Evolutionary conservation across 768 basidiomycete genomes (phyloP), one percentile per base, ranked within the genome.

Genomic region (Auriscalpium vulgare): DNA sequence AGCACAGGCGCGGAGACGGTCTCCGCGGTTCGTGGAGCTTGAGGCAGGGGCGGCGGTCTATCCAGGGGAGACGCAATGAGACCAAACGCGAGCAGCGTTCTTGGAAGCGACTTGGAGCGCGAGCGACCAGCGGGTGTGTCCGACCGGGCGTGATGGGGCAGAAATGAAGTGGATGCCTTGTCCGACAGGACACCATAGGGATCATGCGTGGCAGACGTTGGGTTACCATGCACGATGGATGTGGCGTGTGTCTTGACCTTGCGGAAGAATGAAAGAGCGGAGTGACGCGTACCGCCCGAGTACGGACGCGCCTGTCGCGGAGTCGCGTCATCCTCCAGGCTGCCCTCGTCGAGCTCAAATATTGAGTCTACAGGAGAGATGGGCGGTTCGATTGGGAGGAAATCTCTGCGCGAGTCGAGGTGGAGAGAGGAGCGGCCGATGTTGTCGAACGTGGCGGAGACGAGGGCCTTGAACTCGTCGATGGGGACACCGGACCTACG

Each of bases 371-470:
- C 13, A 11, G 52, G 19, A 13, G 38, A 21, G 35, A 19, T 7
- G 48, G 14, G 10, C 16, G 34, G 21, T 8, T 49, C 34, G 8
- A 40, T 7, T 3, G 14, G 37, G 44, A 21, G 3, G 21, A 44
- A 52, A 23, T 16, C 16, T 2, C 23, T 11, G 43, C 37, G 10
- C n/a, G 50, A 10, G 23, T 37, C 21, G 47, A 58, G 47, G 16
- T 37, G 50, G 38, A 60, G 40, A 17, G 43, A 13, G 0, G 59
- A 37, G 52, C 17, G n/a, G 37, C 59, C 54, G 44, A 60, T 60
- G 47, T 53, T 9, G 54, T 60, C 59, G 47, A 60, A 58, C 4
- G 59, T 53, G 38, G 59, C 59, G 36, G 59, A 55, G 8, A 60
- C 46, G 54, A 60, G 47, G 3, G 57, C 57, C 13, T 47, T 55